Percentiles rank a stretch among this genome's conserved stretches.
These are phyloP conservation scores for Bathelium albidoporum DNA, from an alignment of 495 filamentous ascomycete species.

Conservation along the genomic window DNA sequence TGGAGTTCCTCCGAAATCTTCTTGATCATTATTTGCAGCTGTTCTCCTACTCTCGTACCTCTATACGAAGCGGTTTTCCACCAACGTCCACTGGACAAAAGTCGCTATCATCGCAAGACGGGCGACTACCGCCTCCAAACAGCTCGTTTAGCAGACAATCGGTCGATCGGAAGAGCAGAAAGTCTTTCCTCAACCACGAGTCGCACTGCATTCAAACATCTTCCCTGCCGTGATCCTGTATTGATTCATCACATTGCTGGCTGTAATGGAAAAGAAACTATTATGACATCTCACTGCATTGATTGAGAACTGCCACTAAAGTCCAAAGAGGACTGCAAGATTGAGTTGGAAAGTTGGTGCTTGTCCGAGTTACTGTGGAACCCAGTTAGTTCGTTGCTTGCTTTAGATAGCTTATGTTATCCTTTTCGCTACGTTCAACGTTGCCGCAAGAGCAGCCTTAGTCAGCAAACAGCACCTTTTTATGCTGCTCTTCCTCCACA, in stretches of 20 bases:
- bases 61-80: not conserved
- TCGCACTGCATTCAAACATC: not conserved
- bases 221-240: not conserved
- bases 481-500: too few species aligned
- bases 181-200: not conserved
- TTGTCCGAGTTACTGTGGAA: too few species aligned
- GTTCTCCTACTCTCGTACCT: slow-evolving; percentile 11
- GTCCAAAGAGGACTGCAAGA: too few species aligned
- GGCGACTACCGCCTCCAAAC: not conserved
- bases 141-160: not conserved
- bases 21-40: slow-evolving; percentile 14
- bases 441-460: too few species aligned
- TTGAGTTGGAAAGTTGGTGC: too few species aligned
- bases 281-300: not conserved
- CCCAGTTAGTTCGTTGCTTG: too few species aligned
- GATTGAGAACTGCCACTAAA: too few species aligned
- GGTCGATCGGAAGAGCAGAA: not conserved
- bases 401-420: too few species aligned
- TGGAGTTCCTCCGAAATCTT: slow-evolving; percentile 15
- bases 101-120: not conserved
- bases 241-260: not conserved
- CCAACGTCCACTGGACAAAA: not conserved
- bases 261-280: not conserved
- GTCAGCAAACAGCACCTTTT: too few species aligned
- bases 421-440: too few species aligned